Conservation (phyloP, 768 basidiomycete species). For the Suillus luteus region DNA sequence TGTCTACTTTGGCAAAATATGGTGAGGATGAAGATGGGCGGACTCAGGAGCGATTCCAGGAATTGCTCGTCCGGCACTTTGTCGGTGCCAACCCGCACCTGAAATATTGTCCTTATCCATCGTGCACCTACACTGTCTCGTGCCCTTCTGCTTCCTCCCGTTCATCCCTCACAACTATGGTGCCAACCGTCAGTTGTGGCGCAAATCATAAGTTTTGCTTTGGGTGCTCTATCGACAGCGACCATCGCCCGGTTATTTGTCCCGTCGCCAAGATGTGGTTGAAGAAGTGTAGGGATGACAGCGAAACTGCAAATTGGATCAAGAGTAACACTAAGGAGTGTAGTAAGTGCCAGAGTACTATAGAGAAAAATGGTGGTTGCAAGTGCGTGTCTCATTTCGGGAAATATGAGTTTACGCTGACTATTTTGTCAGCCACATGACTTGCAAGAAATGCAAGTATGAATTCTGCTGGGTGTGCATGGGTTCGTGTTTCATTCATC, state of each 20-base stretch:
- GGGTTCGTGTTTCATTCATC: slow-evolving; percentile 50
- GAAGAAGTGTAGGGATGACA: slow-evolving; percentile 96
- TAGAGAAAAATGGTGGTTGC: slow-evolving; percentile 99
- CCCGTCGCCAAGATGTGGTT: slow-evolving; percentile 89
- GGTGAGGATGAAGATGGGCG: slow-evolving; percentile 43
- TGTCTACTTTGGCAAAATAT: slow-evolving; percentile 45
- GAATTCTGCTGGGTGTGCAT: slow-evolving; percentile 99
- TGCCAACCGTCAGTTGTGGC: slow-evolving; percentile 88
- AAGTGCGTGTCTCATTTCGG: slow-evolving; percentile 64
- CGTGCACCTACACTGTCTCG: slow-evolving; percentile 92
- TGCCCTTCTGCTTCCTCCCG: slow-evolving; percentile 82
- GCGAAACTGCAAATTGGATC: slow-evolving; percentile 99
- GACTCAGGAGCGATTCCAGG: slow-evolving; percentile 73
- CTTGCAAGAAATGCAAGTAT: slow-evolving; percentile 98
- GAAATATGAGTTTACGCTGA: slow-evolving; percentile 17
- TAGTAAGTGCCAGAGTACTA: slow-evolving; percentile 92
- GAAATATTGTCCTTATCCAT: slow-evolving; percentile 94
- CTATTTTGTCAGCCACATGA: slow-evolving; percentile 81
- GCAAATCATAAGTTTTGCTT: slow-evolving; percentile 90
- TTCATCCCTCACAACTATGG: slow-evolving; percentile 69
- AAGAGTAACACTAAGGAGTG: slow-evolving; percentile 99
- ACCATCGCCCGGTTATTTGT: slow-evolving; percentile 93
- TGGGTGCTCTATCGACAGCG: slow-evolving; percentile 84
- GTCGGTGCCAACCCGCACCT: slow-evolving; percentile 81
- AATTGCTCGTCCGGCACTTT: slow-evolving; percentile 87